Evolutionary conservation across 176 grass and related monocot genomes (phyloP).

Genomic region (Carex littledalei): DNA sequence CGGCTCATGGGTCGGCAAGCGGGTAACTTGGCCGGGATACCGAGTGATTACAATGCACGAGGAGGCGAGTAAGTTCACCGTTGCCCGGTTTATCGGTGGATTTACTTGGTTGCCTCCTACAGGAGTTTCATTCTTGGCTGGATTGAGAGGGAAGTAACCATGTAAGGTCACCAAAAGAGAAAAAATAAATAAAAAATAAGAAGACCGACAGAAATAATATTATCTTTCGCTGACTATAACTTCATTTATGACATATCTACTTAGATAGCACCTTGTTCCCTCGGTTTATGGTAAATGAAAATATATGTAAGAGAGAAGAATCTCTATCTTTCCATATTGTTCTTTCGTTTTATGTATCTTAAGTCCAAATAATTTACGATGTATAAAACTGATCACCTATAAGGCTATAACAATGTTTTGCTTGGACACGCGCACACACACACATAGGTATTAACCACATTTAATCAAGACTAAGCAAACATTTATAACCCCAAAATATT

Average conservation of each 20-base stretch:
- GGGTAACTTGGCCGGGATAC: conserved; percentile 39
- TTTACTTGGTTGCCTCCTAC: conserved; percentile 50
- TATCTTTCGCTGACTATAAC: neutral
- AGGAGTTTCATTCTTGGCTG: conserved; percentile 45
- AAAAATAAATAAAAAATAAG: neutral
- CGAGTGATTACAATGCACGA: conserved; percentile 39
- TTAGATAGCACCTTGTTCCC: neutral
- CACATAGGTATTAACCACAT: no score
- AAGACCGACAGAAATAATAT: neutral
- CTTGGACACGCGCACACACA: neutral
- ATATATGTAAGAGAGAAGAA: neutral
- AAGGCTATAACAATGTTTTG: neutral
- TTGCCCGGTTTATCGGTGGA: conserved; percentile 39
- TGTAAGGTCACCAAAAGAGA: neutral
- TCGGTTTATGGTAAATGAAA: neutral
- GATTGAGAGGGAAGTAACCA: conserved; percentile 24
- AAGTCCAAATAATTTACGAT: neutral
- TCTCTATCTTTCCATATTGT: neutral
- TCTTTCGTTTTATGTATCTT: neutral
- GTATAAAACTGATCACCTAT: neutral
- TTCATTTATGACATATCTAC: conserved; percentile 13
- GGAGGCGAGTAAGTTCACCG: conserved; percentile 64
- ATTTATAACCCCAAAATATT: no score
- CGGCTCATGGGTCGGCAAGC: conserved; percentile 27
- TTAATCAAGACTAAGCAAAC: no score